A percentile compares a stretch with the other conserved stretches of the same genome.
These are phyloP conservation scores for Hyaloperonospora brassicae DNA, from an alignment of 352 stramenopile species.

Conservation along the genomic window DNA sequence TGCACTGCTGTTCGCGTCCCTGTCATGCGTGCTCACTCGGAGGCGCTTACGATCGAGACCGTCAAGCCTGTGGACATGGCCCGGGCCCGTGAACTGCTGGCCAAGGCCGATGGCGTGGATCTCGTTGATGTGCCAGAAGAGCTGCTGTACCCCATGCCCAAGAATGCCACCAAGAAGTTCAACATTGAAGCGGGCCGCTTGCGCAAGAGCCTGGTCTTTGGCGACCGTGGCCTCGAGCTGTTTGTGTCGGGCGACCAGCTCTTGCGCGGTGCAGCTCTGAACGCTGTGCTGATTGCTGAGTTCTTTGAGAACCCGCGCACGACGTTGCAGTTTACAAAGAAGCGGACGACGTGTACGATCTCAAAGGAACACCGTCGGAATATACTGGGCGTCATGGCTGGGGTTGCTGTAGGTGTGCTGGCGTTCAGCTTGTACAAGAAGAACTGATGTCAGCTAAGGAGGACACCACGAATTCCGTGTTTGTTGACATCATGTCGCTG, in stretches of 20 bases:
- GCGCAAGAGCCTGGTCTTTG: slow-evolving; percentile 92
- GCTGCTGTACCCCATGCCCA: slow-evolving; percentile 94
- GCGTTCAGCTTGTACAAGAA: slow-evolving; percentile 39
- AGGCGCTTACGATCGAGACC: slow-evolving; percentile 94
- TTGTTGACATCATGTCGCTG: slow-evolving; percentile 7
- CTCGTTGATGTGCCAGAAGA: slow-evolving; percentile 85
- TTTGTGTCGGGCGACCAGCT: slow-evolving; percentile 97
- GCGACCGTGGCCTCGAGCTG: slow-evolving; percentile 93
- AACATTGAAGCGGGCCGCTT: slow-evolving; percentile 97
- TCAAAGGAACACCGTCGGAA: slow-evolving; percentile 28
- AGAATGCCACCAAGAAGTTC: slow-evolving; percentile 94
- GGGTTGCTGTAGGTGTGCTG: slow-evolving; percentile 30
- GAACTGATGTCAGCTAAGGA: slow-evolving; percentile 27
- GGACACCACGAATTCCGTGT: slow-evolving; percentile 2
- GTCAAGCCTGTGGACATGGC: slow-evolving; percentile 83
- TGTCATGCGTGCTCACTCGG: slow-evolving; percentile 94
- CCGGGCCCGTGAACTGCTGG: slow-evolving; percentile 75
- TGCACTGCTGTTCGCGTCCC: slow-evolving; percentile 96
- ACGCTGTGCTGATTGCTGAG: slow-evolving; percentile 96
- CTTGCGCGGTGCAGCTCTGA: slow-evolving; percentile 93
- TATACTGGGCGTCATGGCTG: slow-evolving; percentile 29
- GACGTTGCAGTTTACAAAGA: slow-evolving; percentile 65
- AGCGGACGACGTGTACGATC: slow-evolving; percentile 25
- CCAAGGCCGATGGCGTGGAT: slow-evolving; percentile 88
- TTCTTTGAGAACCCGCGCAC: slow-evolving; percentile 65